A percentile compares a stretch with the other conserved stretches of the same genome.
Conservation (phyloP, 2,329 filamentous ascomycete species). For the Fulvia fulva region DNA sequence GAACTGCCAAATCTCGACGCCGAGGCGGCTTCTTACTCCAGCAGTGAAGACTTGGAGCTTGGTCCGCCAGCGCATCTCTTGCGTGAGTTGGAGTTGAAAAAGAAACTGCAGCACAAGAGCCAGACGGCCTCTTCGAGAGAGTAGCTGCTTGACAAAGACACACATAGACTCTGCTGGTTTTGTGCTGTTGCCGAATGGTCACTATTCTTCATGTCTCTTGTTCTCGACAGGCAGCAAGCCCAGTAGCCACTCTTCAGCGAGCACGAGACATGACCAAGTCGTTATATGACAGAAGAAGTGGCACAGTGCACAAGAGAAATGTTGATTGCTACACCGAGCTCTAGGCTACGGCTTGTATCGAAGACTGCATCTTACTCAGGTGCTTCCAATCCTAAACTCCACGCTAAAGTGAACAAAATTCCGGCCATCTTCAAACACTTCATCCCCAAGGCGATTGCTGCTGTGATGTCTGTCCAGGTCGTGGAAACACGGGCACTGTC, state of each 20-base stretch:
- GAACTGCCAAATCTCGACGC: background rate
- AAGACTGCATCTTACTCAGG: background rate
- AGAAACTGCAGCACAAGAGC: background rate
- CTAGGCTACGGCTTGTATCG: background rate
- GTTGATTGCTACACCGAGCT: background rate
- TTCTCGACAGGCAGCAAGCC: too few species aligned
- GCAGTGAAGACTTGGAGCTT: background rate
- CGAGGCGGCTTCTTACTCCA: background rate
- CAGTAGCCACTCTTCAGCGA: too few species aligned
- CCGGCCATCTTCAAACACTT: background rate
- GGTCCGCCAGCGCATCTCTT: background rate
- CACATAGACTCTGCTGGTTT: too few species aligned
- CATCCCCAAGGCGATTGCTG: slow-evolving; percentile 29
- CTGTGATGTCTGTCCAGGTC: slow-evolving; percentile 48
- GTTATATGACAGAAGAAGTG: too few species aligned
- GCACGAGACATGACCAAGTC: too few species aligned
- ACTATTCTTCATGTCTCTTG: too few species aligned
- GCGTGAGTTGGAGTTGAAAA: background rate
- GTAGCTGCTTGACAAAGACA: too few species aligned
- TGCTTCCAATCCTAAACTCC: background rate
- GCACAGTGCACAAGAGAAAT: too few species aligned
- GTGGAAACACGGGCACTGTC: slow-evolving; percentile 80
- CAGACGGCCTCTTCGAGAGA: too few species aligned
- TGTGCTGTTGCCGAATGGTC: too few species aligned
- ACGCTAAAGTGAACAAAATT: slow-evolving; percentile 4